phyloP scores from a whole-genome alignment of 345 rosid species.

The Trapa incisa region DNA sequence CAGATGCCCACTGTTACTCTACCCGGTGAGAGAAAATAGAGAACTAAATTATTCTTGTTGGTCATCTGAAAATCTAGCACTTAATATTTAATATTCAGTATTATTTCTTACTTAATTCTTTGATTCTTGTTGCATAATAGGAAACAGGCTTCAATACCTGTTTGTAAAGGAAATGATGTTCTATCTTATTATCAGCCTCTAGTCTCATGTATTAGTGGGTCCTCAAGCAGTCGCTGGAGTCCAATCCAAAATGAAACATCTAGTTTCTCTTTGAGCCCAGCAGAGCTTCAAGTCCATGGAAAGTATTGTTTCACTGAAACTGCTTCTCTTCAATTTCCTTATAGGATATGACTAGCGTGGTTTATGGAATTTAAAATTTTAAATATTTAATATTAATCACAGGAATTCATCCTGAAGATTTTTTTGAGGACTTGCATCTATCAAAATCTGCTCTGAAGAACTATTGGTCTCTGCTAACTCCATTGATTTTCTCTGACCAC shows the following conservation, averaged over 20 bases:
- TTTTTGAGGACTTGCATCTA: conserved; percentile 51
- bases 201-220: conserved; percentile 63
- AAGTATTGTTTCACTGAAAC: conserved; percentile 36
- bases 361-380: too few species aligned
- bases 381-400: conserved; percentile 12
- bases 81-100: background rate
- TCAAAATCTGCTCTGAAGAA: conserved; percentile 70
- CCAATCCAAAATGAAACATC: conserved; percentile 78
- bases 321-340: background rate
- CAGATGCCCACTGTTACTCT: conserved; percentile 39
- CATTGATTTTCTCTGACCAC: conserved; percentile 94
- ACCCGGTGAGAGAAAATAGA: conserved; percentile 47
- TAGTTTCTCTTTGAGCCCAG: conserved; percentile 34
- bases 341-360: too few species aligned
- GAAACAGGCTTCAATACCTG: conserved; percentile 32
- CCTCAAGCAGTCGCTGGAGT: conserved; percentile 72
- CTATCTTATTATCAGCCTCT: conserved; percentile 71
- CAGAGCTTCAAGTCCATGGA: conserved; percentile 73
- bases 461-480: conserved; percentile 92
- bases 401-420: conserved; percentile 73
- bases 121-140: conserved; percentile 20
- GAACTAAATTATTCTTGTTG: background rate
- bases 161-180: conserved; percentile 58
- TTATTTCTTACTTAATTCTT: background rate
- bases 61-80: background rate